These are phyloP conservation scores for Boehmeria nivea DNA, from an alignment of 306 rosid genomes.

Conservation along the genomic window DNA sequence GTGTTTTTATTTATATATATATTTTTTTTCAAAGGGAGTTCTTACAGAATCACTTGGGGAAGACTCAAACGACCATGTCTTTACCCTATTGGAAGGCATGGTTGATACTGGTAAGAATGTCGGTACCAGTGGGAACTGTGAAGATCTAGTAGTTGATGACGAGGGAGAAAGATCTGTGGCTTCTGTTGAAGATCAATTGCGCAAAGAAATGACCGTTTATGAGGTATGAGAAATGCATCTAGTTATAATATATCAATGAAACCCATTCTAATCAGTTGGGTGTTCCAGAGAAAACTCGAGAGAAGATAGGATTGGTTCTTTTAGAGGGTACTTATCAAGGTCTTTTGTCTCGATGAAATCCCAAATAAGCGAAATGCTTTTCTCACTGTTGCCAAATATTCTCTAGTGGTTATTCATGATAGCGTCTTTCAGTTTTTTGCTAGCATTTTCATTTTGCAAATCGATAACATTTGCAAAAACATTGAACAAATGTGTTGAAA, in stretches of 20 bases:
- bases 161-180: constrained; percentile 81
- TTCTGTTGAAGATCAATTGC: constrained; percentile 78
- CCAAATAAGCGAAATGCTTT: too few species aligned
- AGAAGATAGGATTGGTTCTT: background rate
- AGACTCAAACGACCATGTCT: constrained; percentile 52
- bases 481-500: background rate
- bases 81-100: constrained; percentile 57
- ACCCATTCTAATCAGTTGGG: background rate
- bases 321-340: background rate
- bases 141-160: constrained; percentile 80
- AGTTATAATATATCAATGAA: background rate
- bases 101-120: constrained; percentile 56
- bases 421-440: background rate
- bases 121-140: constrained; percentile 42
- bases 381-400: too few species aligned
- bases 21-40: constrained; percentile 44
- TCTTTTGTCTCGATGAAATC: background rate
- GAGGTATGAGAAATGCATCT: constrained; percentile 54
- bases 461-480: background rate
- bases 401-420: too few species aligned
- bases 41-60: constrained; percentile 54
- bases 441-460: background rate
- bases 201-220: constrained; percentile 84
- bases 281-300: background rate
- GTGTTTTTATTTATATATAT: background rate